phyloP scores from a whole-genome alignment of 2,329 filamentous ascomycete genomes.

The Colletotrichum musicola region DNA sequence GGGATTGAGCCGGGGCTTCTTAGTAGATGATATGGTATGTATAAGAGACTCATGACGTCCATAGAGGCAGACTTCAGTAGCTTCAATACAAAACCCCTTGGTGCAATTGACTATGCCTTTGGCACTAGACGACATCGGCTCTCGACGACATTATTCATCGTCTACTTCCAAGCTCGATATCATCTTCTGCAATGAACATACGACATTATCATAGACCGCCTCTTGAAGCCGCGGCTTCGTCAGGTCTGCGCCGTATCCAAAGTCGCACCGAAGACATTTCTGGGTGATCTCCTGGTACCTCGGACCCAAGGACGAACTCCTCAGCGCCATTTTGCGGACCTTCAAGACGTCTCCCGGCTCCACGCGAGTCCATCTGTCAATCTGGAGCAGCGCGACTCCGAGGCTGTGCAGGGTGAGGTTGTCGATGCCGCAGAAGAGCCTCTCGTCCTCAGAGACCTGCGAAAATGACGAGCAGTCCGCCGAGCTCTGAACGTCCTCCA shows the following conservation, averaged over 20 bases:
- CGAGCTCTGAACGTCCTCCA: neutral
- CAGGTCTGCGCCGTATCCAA: constrained; percentile 39
- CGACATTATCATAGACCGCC: constrained; percentile 28
- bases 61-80: too few relatives aligned
- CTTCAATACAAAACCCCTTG: too few relatives aligned
- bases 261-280: constrained; percentile 44
- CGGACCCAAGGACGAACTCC: constrained; percentile 34
- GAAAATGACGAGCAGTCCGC: neutral
- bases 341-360: constrained; percentile 42
- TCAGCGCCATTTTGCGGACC: constrained; percentile 40
- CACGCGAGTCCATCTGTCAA: constrained; percentile 42
- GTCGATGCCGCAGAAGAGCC: constrained; percentile 39
- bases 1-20: too few relatives aligned
- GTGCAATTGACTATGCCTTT: too few relatives aligned
- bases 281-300: constrained; percentile 43
- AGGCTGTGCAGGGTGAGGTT: constrained; percentile 45
- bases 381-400: constrained; percentile 46
- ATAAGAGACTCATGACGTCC: too few relatives aligned
- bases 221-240: constrained; percentile 23
- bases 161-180: constrained; percentile 31
- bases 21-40: too few relatives aligned
- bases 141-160: neutral
- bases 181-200: constrained; percentile 35
- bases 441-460: constrained; percentile 30
- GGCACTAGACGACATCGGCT: too few relatives aligned